Base-by-base conservation (phyloP, 148 eudicot species). In the Chenopodium suecicum region DNA sequence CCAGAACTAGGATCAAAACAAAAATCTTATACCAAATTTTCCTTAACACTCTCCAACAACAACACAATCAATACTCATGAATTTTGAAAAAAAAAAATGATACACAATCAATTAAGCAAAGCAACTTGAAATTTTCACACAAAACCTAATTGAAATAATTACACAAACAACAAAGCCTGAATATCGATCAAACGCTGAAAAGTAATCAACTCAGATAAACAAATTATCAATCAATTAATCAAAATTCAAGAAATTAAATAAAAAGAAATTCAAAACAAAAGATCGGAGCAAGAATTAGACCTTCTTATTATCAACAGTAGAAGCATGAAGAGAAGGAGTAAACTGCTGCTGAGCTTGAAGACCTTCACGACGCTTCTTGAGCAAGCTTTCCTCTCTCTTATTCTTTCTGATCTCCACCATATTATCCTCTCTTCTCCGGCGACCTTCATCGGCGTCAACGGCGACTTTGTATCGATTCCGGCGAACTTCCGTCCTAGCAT, bases 361-460 rank as follows among this genome's bases (percentile, higher is more conserved):
- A 70, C 92, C 94, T 84, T 92, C 95, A 14, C 95, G 91, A 67
- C 95, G 91, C 89, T 92, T 92, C 87, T 92, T 92, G 47, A 85
- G 89, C 83, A 92, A 86, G 83, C 87, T 92, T 80, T 92, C 97
- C 78, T 89, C 94, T 12, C 97, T 82, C 70, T 86, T 84, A 78
- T 79, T 91, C 90, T 92, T 92, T 3, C 97, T 86, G 80, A 92
- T 89, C 89, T 91, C 97, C 4, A 91, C 92, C 91, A 89, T 86
- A 78, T 92, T 91, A 73, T 92, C 94, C 81, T 91, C 97, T 71
- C 97, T 83, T 66, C 97, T 80, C 10, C 97, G 88, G 11, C 94
- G 92, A 0, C 94, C 97, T 60, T 92, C 97, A n/a, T 92, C 94
- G 69, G 94, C 97, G 78, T 92, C 97, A 9, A 92, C 97, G 48